Base-by-base conservation (phyloP, 352 stramenopile genomes). In the Phytophthora podocarpi region DNA sequence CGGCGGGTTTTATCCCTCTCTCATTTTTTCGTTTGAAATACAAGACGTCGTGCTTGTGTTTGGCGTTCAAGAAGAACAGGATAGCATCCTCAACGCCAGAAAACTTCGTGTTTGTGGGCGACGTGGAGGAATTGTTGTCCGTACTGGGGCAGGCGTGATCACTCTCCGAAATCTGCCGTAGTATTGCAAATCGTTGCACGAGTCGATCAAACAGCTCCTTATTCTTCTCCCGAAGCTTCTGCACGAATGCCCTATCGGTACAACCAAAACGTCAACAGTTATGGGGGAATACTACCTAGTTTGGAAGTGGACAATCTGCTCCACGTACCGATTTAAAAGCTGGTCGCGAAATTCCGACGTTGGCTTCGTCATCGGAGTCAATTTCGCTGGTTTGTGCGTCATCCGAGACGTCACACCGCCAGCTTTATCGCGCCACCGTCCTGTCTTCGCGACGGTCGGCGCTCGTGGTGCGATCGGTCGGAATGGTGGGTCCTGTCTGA, bases 11-110 rank as follows among this genome's bases (percentile, higher is more conserved):
- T 41, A 15, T 49, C 41, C 15, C 31, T 34, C 42, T 48, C 8
- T 49, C 32, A 3, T 47, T 31, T 15, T 74, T 78, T 30, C 53
- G 67, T 50, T 76, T 74, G 41, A 90, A 90, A 45, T 90, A 90
- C n/a, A 90, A 54, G 8, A 92, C 57, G 40, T 92, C 80, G 42
- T 71, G 73, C n/a, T 67, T 77, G 64, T 90, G 80, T 50, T 89
- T 92, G 35, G 83, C 75, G 16, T 76, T 59, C 51, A 92, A 40
- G 36, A 92, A 92, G 42, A 87, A 87, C 28, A 92, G 31, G 10
- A 92, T 78, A 0, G 83, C 80, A 24, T 90, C 81, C 59, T 92
- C 83, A 23, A 91, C 76, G 1, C 59, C 72, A 35, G 57, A 74
- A 16, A 63, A 37, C 10, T 72, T 49, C 8, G 21, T 55, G 7